These are phyloP conservation scores for Collybiopsis luxurians DNA, from an alignment of 768 basidiomycete genomes.

Conservation along the genomic window DNA sequence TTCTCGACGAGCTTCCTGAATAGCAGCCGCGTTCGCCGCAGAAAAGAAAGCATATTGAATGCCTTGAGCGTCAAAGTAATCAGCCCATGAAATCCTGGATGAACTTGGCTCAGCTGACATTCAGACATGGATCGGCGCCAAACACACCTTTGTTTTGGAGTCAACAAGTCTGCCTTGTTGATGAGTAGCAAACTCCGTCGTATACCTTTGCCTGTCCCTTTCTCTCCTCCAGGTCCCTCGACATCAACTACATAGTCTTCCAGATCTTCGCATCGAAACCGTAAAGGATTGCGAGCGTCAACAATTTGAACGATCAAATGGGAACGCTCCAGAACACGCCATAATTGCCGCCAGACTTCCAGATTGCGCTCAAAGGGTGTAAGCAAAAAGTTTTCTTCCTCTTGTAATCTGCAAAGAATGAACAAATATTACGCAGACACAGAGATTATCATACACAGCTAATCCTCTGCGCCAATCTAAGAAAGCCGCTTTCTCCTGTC, in stretches of 20 bases:
- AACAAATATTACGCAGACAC: background rate
- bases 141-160: slow-evolving; percentile 80
- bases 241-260: slow-evolving; percentile 84
- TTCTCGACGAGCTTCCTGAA: slow-evolving; percentile 73
- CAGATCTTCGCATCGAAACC: slow-evolving; percentile 91
- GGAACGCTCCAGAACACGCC: slow-evolving; percentile 95
- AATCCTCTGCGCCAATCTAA: slow-evolving; percentile 91
- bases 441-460: slow-evolving; percentile 66
- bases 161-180: slow-evolving; percentile 95
- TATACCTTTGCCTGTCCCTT: slow-evolving; percentile 69
- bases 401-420: slow-evolving; percentile 65
- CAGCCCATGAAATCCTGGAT: slow-evolving; percentile 80
- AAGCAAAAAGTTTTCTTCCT: slow-evolving; percentile 81
- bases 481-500: slow-evolving; percentile 87
- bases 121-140: background rate
- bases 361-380: slow-evolving; percentile 97
- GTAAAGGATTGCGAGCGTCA: slow-evolving; percentile 91
- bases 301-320: slow-evolving; percentile 95
- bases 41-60: slow-evolving; percentile 92
- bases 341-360: slow-evolving; percentile 98
- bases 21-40: slow-evolving; percentile 79
- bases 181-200: slow-evolving; percentile 81
- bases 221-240: slow-evolving; percentile 78
- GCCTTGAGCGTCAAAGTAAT: slow-evolving; percentile 77
- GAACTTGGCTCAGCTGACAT: background rate